Evolutionary conservation across 2,329 filamentous ascomycete species (phyloP), one percentile per base, ranked within the genome.

Genomic region (Aspergillus novoparasiticus): DNA sequence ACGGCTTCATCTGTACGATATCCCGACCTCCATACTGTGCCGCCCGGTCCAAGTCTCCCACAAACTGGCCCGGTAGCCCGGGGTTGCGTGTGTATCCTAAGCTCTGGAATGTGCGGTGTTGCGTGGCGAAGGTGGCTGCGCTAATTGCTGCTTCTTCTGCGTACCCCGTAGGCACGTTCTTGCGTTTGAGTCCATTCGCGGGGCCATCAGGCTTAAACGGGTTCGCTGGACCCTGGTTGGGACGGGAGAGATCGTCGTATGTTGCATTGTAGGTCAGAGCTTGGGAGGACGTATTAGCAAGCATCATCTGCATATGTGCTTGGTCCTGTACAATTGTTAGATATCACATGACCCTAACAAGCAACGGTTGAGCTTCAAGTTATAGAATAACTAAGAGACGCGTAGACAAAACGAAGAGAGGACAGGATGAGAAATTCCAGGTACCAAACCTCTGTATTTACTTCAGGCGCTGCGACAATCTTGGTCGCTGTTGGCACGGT

Each of bases 61-160:
- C 76, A 65, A 79, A 81, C 26, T 78, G 73, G 14, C 78, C 80
- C 19, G 79, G 78, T 32, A 73, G 64, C 23, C 74, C 78, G 12
- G 82, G 82, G 65, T 84, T 81, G 68, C 79, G 78, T 72, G 87
- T 80, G 69, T 85, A 85, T 3, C 83, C 83, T 53, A 84, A 69
- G 66, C 90, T 86, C 75, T 94, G 90, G 64, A 95, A 86, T 1
- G 93, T 93, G 62, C 93, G 90, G 75, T 97, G 94, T 68, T 95
- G 93, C 72, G 87, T 87, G 69, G 92, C 88, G 76, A 99, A 99
- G 0, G 92, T 93, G 67, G 94, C 88, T 73, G 98, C 95, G 77
- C 92, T 96, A 67, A 99, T 88, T 69, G 87, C 91, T 0, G 91
- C 93, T 78, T 99, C 94, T 70, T 95, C 87, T 2, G 95, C 95